Conservation (phyloP, 2,329 filamentous ascomycete genomes). For the Volutella citrinella region DNA sequence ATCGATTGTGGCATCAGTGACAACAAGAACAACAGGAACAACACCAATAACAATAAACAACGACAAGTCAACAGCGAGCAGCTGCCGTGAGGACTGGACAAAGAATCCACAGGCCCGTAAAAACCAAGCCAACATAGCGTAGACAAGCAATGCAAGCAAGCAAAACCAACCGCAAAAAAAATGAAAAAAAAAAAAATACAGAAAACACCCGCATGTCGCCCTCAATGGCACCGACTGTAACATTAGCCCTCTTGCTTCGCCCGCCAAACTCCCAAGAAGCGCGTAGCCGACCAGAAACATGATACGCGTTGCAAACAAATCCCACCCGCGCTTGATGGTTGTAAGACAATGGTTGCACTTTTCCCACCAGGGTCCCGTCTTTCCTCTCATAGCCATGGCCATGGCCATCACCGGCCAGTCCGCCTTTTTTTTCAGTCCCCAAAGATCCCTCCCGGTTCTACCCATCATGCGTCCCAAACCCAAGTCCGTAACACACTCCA, state of each 20-base stretch:
- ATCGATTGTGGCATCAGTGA: too few species aligned
- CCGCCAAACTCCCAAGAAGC: conserved; percentile 13
- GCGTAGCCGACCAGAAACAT: too few species aligned
- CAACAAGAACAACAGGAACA: too few species aligned
- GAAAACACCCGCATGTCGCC: conserved; percentile 11
- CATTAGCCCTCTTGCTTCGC: conserved; percentile 1
- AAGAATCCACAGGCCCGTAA: too few species aligned
- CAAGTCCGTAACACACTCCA: conserved; percentile 13
- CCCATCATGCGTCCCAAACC: conserved; percentile 2
- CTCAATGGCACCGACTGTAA: conserved; percentile 4
- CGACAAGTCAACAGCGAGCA: conserved; percentile 11
- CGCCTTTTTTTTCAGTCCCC: neutral
- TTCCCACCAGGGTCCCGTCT: too few species aligned
- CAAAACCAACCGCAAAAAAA: conserved; percentile 9
- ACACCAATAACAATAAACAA: too few species aligned
- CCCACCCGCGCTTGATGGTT: too few species aligned
- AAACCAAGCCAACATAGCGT: too few species aligned
- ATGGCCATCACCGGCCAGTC: neutral
- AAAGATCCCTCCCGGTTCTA: neutral
- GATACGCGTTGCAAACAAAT: too few species aligned
- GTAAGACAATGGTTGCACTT: too few species aligned
- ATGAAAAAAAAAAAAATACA: conserved; percentile 11
- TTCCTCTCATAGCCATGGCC: too few species aligned
- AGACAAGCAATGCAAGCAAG: conserved; percentile 11
- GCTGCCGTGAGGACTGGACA: too few species aligned